Conservation (phyloP, 345 rosid species). For the Dipteronia dyeriana region DNA sequence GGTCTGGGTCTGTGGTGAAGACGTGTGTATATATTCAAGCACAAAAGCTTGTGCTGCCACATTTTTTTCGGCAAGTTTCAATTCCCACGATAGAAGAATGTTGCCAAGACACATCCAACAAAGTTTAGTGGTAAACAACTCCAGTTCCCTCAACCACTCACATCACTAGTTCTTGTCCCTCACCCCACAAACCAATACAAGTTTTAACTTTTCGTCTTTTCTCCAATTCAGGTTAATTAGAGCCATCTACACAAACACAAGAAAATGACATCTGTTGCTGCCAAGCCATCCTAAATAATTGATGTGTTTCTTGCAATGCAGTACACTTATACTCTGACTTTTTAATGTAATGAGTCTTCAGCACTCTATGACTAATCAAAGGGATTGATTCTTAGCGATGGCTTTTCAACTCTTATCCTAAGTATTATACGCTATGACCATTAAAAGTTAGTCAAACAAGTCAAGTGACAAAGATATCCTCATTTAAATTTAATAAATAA, state of each 20-base stretch:
- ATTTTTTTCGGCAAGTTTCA: not conserved
- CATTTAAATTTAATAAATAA: too few species aligned
- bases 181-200: not conserved
- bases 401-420: too few species aligned
- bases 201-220: not conserved
- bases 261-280: not conserved
- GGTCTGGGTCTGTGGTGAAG: not conserved
- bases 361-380: too few species aligned
- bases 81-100: not conserved
- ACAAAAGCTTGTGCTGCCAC: not conserved
- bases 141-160: not conserved
- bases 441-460: too few species aligned
- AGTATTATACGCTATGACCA: too few species aligned
- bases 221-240: not conserved
- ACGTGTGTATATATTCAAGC: too few species aligned
- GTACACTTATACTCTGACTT: not conserved
- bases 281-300: not conserved
- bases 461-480: too few species aligned
- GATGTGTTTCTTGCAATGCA: not conserved
- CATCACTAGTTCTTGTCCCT: not conserved
- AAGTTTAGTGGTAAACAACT: not conserved
- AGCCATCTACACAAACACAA: not conserved
- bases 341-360: too few species aligned
- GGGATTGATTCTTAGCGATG: too few species aligned
- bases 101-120: not conserved